phyloP scores from a whole-genome alignment of 306 rosid genomes.

The Quercus aquifolioides region DNA sequence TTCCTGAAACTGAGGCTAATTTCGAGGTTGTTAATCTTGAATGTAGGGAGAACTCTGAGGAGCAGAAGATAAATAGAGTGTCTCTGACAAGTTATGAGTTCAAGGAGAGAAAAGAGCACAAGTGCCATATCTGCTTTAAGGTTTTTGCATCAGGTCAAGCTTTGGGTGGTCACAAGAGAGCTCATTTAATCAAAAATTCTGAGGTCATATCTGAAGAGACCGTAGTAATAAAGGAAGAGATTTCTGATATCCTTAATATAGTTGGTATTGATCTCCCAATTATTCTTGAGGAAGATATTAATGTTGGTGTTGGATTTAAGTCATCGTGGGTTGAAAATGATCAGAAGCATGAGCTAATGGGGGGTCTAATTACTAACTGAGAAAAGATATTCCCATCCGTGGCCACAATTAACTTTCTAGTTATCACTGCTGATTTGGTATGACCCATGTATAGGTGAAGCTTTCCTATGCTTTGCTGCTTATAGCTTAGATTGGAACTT shows the following conservation, averaged over 20 bases:
- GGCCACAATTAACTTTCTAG: not conserved
- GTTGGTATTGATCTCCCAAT: slow-evolving; percentile 8
- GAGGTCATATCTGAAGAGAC: slow-evolving; percentile 16
- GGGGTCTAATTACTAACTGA: slow-evolving; percentile 25
- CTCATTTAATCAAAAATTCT: slow-evolving; percentile 28
- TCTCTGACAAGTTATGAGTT: slow-evolving; percentile 8
- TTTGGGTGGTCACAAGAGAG: slow-evolving; percentile 56
- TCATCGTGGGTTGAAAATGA: slow-evolving; percentile 33
- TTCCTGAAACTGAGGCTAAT: slow-evolving; percentile 11
- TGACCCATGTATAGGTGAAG: slow-evolving; percentile 6
- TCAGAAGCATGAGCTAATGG: slow-evolving; percentile 27
- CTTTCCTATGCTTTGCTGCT: slow-evolving; percentile 1
- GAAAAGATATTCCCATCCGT: slow-evolving; percentile 4
- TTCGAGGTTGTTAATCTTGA: not conserved
- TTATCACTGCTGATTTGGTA: not conserved
- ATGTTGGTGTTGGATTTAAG: slow-evolving; percentile 23
- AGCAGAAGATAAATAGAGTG: slow-evolving; percentile 3
- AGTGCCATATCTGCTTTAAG: slow-evolving; percentile 44
- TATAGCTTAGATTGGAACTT: not conserved
- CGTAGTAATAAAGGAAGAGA: slow-evolving; percentile 15
- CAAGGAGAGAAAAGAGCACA: slow-evolving; percentile 16
- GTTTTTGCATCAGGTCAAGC: slow-evolving; percentile 51
- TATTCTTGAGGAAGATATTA: slow-evolving; percentile 15
- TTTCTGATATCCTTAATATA: slow-evolving; percentile 9
- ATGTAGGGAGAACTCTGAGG: not conserved